These are phyloP conservation scores for Nidula niveotomentosa DNA, from an alignment of 1,284 basidiomycete genomes.

Conservation along the genomic window DNA sequence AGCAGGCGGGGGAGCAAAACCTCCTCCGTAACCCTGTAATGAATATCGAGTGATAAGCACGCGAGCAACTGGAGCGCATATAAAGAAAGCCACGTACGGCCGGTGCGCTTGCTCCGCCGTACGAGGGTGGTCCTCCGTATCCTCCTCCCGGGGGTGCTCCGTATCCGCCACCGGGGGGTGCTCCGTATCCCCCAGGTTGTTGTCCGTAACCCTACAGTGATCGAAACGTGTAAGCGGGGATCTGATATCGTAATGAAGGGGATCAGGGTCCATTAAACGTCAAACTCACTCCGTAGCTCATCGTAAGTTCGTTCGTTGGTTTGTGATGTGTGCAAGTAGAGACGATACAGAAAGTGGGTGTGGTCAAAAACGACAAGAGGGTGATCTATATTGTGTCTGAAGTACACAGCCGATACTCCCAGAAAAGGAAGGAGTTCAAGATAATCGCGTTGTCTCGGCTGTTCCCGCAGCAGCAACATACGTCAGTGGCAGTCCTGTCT, in stretches of 20 bases:
- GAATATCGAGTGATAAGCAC: not conserved
- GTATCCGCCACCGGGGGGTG: conserved; percentile 10
- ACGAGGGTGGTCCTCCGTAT: not conserved
- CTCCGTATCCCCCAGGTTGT: conserved; percentile 10
- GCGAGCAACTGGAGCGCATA: not conserved
- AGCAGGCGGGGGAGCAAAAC: conserved; percentile 37
- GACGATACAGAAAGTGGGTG: too few species aligned
- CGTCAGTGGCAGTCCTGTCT: not conserved
- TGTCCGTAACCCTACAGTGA: not conserved
- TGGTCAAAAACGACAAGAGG: too few species aligned
- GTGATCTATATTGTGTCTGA: too few species aligned
- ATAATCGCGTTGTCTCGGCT: too few species aligned
- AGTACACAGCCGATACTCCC: too few species aligned
- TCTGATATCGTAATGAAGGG: conserved; percentile 5
- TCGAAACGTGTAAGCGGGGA: conserved; percentile 5
- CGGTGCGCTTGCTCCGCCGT: too few species aligned
- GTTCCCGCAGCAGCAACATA: too few species aligned
- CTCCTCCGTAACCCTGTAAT: conserved; percentile 32
- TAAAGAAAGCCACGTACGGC: conserved; percentile 4
- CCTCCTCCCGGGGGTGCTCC: conserved; percentile 7
- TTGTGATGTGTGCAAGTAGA: too few species aligned
- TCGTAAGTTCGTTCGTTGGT: too few species aligned
- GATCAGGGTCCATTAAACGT: not conserved
- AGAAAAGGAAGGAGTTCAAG: too few species aligned
- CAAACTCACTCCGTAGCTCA: too few species aligned